Conservation (phyloP, 768 basidiomycete species). For the Naematelia encephala region DNA sequence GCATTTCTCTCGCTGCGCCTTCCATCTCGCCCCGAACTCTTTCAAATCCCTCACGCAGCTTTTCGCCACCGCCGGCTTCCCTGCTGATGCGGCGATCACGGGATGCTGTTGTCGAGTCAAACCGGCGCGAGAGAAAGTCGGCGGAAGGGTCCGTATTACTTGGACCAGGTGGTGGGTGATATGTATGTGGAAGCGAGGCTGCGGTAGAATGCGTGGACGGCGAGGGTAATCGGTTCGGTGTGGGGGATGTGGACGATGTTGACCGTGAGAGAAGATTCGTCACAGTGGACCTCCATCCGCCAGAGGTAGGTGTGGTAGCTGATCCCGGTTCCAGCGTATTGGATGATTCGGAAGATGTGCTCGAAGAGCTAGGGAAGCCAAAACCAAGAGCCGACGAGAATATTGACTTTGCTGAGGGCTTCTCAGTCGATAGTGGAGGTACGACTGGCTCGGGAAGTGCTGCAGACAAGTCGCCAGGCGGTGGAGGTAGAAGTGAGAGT, state of each 20-base stretch:
- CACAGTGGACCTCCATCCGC: conserved; percentile 29
- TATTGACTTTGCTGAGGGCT: conserved; percentile 20
- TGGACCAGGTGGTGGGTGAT: not conserved
- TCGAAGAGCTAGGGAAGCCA: conserved; percentile 15
- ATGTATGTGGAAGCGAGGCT: conserved; percentile 5
- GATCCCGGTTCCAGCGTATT: conserved; percentile 7
- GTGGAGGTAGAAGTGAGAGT: conserved; percentile 17
- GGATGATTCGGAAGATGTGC: conserved; percentile 6
- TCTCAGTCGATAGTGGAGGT: conserved; percentile 19
- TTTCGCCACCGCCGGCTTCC: conserved; percentile 36
- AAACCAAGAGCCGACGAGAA: conserved; percentile 29
- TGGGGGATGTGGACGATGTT: not conserved
- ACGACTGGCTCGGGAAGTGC: conserved; percentile 18
- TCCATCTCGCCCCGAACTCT: conserved; percentile 46
- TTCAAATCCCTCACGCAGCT: conserved; percentile 43
- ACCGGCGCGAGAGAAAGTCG: conserved; percentile 1
- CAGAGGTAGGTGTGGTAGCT: conserved; percentile 6
- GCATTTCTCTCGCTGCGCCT: conserved; percentile 43
- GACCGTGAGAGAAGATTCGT: conserved; percentile 23
- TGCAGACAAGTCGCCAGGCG: conserved; percentile 13
- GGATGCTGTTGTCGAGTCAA: conserved; percentile 29
- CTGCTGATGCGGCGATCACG: conserved; percentile 37
- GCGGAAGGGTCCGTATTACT: not conserved
- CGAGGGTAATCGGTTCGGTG: not conserved
- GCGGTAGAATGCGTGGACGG: not conserved